Evolutionary conservation across 768 basidiomycete genomes (phyloP), one percentile per base, ranked within the genome.

Genomic region (Boletales sp.): DNA sequence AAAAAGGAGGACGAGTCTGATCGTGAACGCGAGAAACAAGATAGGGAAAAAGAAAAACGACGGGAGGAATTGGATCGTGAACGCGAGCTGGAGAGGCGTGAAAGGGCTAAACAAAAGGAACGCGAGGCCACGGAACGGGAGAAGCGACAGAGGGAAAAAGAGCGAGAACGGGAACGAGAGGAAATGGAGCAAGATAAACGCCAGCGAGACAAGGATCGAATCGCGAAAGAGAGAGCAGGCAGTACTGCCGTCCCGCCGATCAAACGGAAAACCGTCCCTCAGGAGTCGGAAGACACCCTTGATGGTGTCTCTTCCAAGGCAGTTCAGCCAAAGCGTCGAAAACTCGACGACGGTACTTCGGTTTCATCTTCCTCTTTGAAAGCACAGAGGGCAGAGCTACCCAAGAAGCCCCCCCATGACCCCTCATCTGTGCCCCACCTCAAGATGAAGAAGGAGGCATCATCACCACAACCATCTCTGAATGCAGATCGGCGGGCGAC

Each of bases 261-360:
- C 38, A 80, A 79, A 57, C 73, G 78, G 24, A 80, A 74, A 57
- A 68, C 69, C 40, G 51, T 50, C 1, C 38, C 43, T 9, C 62
- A 59, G n/a, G 71, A 72, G 27, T 35, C 48, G 29, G 68, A 68
- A 15, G 72, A 71, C 30, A 51, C 18, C 8, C 48, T 59, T 5
- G 72, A 71, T 34, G 62, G 53, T 27, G 12, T 57, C 0, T 45
- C 55, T 8, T 24, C 45, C 31, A 60, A 54, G 36, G 40, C 35
- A 1, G 44, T 61, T 31, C 37, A 57, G 4, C 53, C 59, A 14
- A 81, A 82, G 59, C 72, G 71, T 51, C 73, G 74, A 41, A 80
- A 69, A 61, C 68, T 69, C 21, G 77, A 75, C 17, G 68, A 69
- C 5, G 54, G 63, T n/a, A 43, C 58, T 27, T 54, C 46, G n/a